phyloP scores from a whole-genome alignment of 176 grass and related monocot species.

The Zoysia pacifica region DNA sequence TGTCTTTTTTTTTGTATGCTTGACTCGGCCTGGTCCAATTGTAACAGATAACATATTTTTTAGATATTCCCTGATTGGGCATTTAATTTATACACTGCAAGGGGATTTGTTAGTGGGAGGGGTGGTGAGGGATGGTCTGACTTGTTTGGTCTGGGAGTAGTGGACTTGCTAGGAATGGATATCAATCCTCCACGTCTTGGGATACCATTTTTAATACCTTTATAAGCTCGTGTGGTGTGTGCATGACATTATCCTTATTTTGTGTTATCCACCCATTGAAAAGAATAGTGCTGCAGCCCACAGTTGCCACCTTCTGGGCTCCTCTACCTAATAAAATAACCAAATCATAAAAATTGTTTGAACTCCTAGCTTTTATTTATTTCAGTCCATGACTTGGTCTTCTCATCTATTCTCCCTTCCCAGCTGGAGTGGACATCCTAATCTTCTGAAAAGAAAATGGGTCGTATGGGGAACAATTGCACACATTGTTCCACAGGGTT shows the following conservation, averaged over 20 bases:
- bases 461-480: not conserved
- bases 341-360: constrained; percentile 29
- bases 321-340: constrained; percentile 21
- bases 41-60: constrained; percentile 18
- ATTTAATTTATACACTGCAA: constrained; percentile 26
- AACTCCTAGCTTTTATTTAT: constrained; percentile 29
- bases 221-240: constrained; percentile 72
- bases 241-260: constrained; percentile 33
- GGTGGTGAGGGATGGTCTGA: constrained; percentile 16
- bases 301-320: constrained; percentile 36
- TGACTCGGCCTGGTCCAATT: constrained; percentile 21
- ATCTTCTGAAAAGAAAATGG: constrained; percentile 27
- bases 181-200: constrained; percentile 51
- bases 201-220: constrained; percentile 30
- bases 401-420: constrained; percentile 25
- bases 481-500: constrained; percentile 13
- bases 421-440: constrained; percentile 22
- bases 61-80: constrained; percentile 24
- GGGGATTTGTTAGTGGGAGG: not conserved
- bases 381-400: constrained; percentile 31
- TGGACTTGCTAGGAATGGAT: constrained; percentile 58
- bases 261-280: constrained; percentile 40
- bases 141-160: constrained; percentile 9
- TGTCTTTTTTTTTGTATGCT: not conserved
- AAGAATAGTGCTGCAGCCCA: constrained; percentile 30